Conservation (phyloP, 2,329 filamentous ascomycete genomes). For the Sarocladium oryzae region DNA sequence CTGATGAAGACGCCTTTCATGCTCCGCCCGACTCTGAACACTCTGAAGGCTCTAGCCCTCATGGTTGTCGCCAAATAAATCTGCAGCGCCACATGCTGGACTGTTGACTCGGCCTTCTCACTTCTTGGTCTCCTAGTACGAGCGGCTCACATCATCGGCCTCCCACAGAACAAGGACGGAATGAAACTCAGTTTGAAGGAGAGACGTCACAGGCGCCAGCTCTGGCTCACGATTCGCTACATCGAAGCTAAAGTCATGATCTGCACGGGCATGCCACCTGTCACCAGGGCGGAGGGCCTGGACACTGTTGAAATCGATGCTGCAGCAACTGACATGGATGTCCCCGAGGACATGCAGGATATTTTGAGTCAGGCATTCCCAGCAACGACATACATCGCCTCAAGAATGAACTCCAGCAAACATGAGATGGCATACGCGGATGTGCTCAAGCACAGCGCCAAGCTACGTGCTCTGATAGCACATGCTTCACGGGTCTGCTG, state of each 20-base stretch:
- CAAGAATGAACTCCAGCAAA: conserved; percentile 25
- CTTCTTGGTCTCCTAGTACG: conserved; percentile 27
- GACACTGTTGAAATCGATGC: not conserved
- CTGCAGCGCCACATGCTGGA: conserved; percentile 31
- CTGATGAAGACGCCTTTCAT: conserved; percentile 32
- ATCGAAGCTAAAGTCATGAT: conserved; percentile 29
- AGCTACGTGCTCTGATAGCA: conserved; percentile 26
- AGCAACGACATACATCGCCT: conserved; percentile 23
- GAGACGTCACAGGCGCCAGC: conserved; percentile 17
- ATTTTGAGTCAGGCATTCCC: conserved; percentile 26
- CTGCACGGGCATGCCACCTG: conserved; percentile 27
- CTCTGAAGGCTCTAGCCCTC: conserved; percentile 23
- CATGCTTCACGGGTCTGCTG: conserved; percentile 23
- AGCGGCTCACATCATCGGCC: conserved; percentile 26
- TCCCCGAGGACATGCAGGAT: conserved; percentile 24
- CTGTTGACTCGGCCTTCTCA: conserved; percentile 29
- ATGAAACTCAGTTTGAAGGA: conserved; percentile 14
- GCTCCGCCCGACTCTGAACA: conserved; percentile 28
- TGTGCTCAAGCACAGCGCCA: conserved; percentile 24
- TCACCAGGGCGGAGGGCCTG: conserved; percentile 15
- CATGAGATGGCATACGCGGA: conserved; percentile 26
- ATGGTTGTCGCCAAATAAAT: conserved; percentile 30
- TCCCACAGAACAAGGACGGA: conserved; percentile 25
- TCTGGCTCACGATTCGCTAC: conserved; percentile 30
- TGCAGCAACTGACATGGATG: not conserved